Conservation (phyloP, 441 rosid species). For the Adansonia grandidieri region DNA sequence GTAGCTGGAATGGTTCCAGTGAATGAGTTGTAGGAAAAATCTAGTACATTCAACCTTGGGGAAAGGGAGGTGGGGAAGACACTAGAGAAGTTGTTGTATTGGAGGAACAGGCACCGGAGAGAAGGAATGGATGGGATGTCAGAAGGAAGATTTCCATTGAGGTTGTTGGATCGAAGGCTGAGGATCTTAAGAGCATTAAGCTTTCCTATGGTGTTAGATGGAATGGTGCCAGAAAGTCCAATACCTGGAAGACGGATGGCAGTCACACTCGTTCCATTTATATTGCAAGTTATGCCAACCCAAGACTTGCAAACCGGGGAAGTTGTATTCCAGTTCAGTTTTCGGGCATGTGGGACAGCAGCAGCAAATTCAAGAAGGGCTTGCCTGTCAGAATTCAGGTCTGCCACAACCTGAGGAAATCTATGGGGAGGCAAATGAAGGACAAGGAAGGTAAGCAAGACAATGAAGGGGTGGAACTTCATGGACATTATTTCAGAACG, state of each 20-base stretch:
- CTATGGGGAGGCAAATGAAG: slow-evolving; percentile 23
- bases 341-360: slow-evolving; percentile 55
- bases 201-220: slow-evolving; percentile 48
- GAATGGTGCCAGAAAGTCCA: slow-evolving; percentile 58
- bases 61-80: slow-evolving; percentile 37
- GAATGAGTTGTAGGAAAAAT: slow-evolving; percentile 63
- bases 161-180: slow-evolving; percentile 63
- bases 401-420: slow-evolving; percentile 33
- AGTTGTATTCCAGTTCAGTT: slow-evolving; percentile 59
- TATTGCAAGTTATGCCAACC: slow-evolving; percentile 59
- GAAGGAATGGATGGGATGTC: slow-evolving; percentile 56
- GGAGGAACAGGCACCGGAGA: slow-evolving; percentile 54
- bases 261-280: slow-evolving; percentile 39
- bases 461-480: slow-evolving; percentile 38
- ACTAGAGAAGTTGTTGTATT: slow-evolving; percentile 58
- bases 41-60: slow-evolving; percentile 46
- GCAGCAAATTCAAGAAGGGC: slow-evolving; percentile 61
- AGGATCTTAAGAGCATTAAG: slow-evolving; percentile 53
- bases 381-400: slow-evolving; percentile 56
- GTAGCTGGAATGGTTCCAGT: slow-evolving; percentile 49
- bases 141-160: slow-evolving; percentile 55
- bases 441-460: slow-evolving; percentile 33
- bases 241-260: slow-evolving; percentile 59
- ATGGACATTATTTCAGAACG: slow-evolving; percentile 23
- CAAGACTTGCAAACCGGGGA: slow-evolving; percentile 57